Base-by-base conservation (phyloP, 176 grass and related monocot genomes). In the Oryza officinalis region DNA sequence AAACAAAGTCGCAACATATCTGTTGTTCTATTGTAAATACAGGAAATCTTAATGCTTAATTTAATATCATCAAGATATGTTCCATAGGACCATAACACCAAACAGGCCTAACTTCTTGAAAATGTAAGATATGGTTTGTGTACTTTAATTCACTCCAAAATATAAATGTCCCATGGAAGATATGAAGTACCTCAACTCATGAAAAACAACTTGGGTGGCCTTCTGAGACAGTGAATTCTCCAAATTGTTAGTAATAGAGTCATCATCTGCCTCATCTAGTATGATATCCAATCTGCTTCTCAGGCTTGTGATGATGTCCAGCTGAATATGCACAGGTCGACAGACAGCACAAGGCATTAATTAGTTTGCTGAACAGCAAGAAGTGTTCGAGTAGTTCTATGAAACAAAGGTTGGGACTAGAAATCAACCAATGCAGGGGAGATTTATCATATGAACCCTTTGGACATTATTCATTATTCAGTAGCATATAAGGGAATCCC, bases 221-320 rank as follows among this genome's bases (percentile, higher is more conserved):
- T 92, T 90, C 81, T 88, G 89, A 67, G 76, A 72, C 69, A 88
- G 22, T 84, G 44, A 74, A 65, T 54, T 84, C 22, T 86, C 80
- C 72, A 69, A 30, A 69, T 23, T 75, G 69, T 80, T 54, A 59
- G 32, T 23, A 14, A 26, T 76, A 76, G 27, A 71, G 30, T 86
- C 88, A 84, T 80, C 90, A 78, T 98, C 93, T 77, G 74, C 85
- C 63, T 98, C 91, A 66, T 98, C 96, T 12, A 92, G 78, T 50
- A 93, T 85, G 28, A 98, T 87, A 43, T 98, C 93, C 22, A 98
- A 78, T 88, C 96, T 92, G 81, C 92, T 95, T 80, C 87, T 86
- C 77, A 98, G 47, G 83, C 91, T 93, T 45, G 78, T 66, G 63
- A 93, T 71, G 65, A 98, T 93, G 28, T 98, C 96, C 41, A 37